A percentile compares a stretch with the other conserved stretches of the same genome.
Evolutionary conservation across 2,329 filamentous ascomycete species (phyloP).

Genomic region (Aureobasidium musti): DNA sequence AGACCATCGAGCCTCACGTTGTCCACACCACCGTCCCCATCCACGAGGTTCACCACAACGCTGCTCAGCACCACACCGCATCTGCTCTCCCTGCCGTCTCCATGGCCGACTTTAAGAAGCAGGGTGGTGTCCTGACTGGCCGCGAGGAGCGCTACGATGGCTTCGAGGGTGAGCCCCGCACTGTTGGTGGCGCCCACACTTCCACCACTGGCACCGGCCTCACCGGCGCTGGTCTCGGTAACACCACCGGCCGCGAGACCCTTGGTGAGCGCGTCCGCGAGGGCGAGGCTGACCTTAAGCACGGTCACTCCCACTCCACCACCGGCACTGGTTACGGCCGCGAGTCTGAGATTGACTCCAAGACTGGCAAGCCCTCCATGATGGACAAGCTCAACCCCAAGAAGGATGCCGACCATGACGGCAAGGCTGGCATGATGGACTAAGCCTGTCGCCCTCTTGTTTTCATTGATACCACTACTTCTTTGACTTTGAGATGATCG

Average conservation of each 20-base stretch:
- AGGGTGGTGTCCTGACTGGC: constrained; percentile 58
- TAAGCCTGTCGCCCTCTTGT: constrained; percentile 38
- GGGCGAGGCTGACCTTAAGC: constrained; percentile 10
- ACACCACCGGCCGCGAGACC: constrained; percentile 23
- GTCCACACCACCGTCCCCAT: constrained; percentile 72
- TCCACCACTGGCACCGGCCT: constrained; percentile 25
- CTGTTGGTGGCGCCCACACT: constrained; percentile 43
- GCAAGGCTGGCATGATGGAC: constrained; percentile 57
- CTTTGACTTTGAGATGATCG: constrained; percentile 26
- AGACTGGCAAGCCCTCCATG: constrained; percentile 49
- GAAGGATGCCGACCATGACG: constrained; percentile 57
- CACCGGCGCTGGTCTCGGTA: constrained; percentile 3
- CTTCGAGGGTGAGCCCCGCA: constrained; percentile 63
- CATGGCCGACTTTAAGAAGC: constrained; percentile 63
- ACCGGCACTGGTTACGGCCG: constrained; percentile 15
- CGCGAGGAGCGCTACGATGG: constrained; percentile 59
- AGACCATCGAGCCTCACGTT: constrained; percentile 65
- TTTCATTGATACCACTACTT: constrained; percentile 12
- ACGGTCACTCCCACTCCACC: constrained; percentile 12
- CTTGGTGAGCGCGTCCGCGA: constrained; percentile 20
- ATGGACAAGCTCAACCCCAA: constrained; percentile 59
- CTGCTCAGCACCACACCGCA: constrained; percentile 65
- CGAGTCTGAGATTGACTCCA: constrained; percentile 25
- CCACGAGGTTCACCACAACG: constrained; percentile 70
- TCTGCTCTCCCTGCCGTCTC: constrained; percentile 65